A percentile compares a stretch with the other conserved stretches of the same genome.
Evolutionary conservation across 108 stramenopile genomes (phyloP).

Genomic region (Cyclotella cryptica): DNA sequence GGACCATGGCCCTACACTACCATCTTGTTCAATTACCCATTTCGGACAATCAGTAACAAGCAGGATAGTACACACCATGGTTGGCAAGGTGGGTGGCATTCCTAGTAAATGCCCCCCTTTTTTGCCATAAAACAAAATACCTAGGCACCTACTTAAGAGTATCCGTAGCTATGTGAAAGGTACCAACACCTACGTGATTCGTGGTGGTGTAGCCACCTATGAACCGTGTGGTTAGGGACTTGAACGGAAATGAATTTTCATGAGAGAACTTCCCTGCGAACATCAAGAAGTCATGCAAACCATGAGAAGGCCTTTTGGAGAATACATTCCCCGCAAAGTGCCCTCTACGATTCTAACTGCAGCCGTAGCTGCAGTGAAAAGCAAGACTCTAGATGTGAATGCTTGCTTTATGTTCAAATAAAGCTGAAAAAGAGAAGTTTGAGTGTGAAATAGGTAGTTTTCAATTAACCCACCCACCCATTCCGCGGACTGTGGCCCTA

Average conservation of each 20-base stretch:
- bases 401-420: background rate
- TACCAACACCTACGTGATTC: too few species aligned
- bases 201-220: background rate
- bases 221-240: conserved; percentile 6
- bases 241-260: conserved; percentile 7
- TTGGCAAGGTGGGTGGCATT: conserved; percentile 5
- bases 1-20: background rate
- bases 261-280: conserved; percentile 10
- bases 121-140: background rate
- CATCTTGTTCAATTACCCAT: background rate
- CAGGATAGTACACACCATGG: background rate
- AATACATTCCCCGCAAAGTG: conserved; percentile 2
- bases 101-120: conserved; percentile 10
- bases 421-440: conserved; percentile 10
- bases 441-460: conserved; percentile 14
- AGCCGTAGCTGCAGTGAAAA: background rate
- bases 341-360: background rate
- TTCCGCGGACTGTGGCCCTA: background rate
- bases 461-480: background rate
- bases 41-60: background rate
- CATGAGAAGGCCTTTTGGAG: conserved; percentile 2
- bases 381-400: background rate
- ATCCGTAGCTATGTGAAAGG: background rate
- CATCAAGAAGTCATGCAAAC: conserved; percentile 7
- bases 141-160: background rate